phyloP scores from a whole-genome alignment of 208 protist species.

The Vickermania spadyakhi region DNA sequence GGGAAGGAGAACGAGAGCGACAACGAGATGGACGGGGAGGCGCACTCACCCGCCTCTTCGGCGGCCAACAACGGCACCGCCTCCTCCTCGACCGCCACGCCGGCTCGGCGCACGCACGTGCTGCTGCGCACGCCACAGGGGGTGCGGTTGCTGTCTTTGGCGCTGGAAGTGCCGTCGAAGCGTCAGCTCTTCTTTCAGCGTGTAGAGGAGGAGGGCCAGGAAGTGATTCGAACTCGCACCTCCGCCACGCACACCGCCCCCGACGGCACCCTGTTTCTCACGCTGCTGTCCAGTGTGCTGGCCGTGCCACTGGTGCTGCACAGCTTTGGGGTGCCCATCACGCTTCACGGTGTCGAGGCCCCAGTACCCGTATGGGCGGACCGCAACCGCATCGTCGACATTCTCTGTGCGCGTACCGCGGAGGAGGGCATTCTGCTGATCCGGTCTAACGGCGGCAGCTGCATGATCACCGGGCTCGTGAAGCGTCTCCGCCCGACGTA shows the following conservation, averaged over 20 bases:
- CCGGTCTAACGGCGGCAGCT: slow-evolving; percentile 51
- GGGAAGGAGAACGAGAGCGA: slow-evolving; percentile 19
- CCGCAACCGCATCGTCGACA: slow-evolving; percentile 14
- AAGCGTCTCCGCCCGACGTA: slow-evolving; percentile 32
- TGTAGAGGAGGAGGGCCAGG: slow-evolving; percentile 1
- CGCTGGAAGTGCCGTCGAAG: slow-evolving; percentile 4
- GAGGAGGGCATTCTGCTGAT: slow-evolving; percentile 47
- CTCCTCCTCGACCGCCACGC: background rate
- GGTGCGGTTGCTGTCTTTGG: slow-evolving; percentile 9
- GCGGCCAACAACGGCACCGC: background rate
- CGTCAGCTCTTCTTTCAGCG: slow-evolving; percentile 11
- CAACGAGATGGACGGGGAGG: slow-evolving; percentile 15
- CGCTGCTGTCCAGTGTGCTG: background rate
- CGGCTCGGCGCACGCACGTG: background rate
- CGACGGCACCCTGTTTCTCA: background rate
- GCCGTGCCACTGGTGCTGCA: background rate
- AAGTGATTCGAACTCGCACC: background rate
- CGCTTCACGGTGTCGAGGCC: background rate
- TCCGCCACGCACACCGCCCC: background rate
- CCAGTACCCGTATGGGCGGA: background rate
- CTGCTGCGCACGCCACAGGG: slow-evolving; percentile 8
- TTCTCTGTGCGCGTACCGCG: slow-evolving; percentile 45
- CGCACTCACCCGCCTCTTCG: background rate
- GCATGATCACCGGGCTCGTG: slow-evolving; percentile 35
- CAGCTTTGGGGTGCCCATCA: background rate